Evolutionary conservation across 225 moss, liverwort and hornwort species (phyloP).

Genomic region (Pleurozium schreberi): DNA sequence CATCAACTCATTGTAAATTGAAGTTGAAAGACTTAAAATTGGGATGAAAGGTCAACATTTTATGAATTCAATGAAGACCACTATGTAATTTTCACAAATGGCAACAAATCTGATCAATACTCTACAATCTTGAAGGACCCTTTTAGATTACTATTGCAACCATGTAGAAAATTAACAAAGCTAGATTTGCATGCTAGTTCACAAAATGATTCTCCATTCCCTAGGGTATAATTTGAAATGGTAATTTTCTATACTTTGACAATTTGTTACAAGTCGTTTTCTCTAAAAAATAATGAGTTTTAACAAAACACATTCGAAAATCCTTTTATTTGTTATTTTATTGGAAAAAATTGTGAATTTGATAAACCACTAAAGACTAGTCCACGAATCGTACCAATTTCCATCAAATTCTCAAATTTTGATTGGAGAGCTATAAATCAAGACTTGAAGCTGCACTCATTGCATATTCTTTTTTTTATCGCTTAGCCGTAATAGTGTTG

Average conservation of each 20-base stretch:
- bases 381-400: background rate
- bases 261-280: fast-evolving
- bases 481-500: too few species aligned
- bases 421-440: background rate
- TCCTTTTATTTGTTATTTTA: background rate
- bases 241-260: background rate
- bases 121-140: background rate
- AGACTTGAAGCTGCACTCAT: background rate
- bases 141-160: background rate
- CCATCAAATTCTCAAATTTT: background rate
- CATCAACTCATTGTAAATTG: too few species aligned
- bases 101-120: background rate
- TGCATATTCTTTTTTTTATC: too few species aligned
- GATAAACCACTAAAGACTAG: fast-evolving
- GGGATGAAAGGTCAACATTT: background rate
- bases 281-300: too few species aligned
- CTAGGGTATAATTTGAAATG: background rate
- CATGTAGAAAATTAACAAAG: too few species aligned
- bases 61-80: background rate
- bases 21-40: background rate
- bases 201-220: too few species aligned
- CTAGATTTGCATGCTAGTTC: background rate
- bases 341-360: background rate
- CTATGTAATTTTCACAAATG: background rate
- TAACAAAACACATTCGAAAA: background rate